Evolutionary conservation across 2,329 filamentous ascomycete genomes (phyloP), one percentile per base, ranked within the genome.

Genomic region (Ceratocystis cubensis): DNA sequence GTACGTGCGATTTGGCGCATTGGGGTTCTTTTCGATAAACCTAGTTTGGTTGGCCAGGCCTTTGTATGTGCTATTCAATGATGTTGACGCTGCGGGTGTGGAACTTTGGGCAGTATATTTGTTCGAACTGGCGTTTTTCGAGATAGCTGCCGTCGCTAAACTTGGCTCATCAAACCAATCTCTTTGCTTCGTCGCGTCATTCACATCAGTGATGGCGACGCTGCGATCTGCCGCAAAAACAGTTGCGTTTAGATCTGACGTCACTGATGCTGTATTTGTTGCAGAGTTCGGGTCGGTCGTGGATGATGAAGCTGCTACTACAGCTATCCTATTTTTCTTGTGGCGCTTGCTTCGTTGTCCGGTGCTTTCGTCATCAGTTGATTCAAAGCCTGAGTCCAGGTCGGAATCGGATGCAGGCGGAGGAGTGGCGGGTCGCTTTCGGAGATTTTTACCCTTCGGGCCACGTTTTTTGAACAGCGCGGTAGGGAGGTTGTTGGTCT

Each of bases 151-250:
- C 44, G 33, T 77, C 0, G 87, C 78, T 65, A 80, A 85, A 73
- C 85, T 78, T n/a, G 81, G 80, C 68, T 93, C 89, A 69, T 96
- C 91, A 75, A 88, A 94, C 92, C 91, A 96, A 74, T 96, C 89
- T 66, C 83, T 88, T 56, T 86, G 83, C 72, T 95, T 96, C 1
- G 93, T 97, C 22, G 94, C 93, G 74, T 96, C 92, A 74, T 93
- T 93, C 71, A 83, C 83, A 69, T 80, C 81, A 71, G 84, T 80
- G 71, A 91, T 84, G 70, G 81, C 80, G 6, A 59, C 28, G 67
- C 78, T 81, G 70, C 86, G 80, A 74, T 90, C 82, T 67, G 86
- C 83, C 64, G 80, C 75, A 75, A 82, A 83, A 69, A 82, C 76
- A 61, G 83, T 81, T 68, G 83, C 76, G 15, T 78, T 76, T 28